Conservation (phyloP, 2,329 filamentous ascomycete genomes). For the Aspergillus proliferans region DNA sequence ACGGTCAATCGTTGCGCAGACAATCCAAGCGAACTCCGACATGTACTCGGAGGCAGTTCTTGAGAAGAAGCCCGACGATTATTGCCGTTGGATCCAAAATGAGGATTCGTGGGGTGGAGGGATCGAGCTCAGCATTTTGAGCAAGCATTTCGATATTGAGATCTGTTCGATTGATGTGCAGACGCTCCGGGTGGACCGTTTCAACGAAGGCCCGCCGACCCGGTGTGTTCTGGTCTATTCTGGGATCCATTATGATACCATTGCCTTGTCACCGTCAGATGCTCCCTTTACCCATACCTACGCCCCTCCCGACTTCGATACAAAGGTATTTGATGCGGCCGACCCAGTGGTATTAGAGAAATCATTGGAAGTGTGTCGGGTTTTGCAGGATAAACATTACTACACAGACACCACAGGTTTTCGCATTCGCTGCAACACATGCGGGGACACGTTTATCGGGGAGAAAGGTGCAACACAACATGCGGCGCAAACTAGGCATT, state of each 20-base stretch:
- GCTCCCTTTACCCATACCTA: slow-evolving; percentile 51
- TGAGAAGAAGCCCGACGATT: slow-evolving; percentile 64
- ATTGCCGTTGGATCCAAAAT: slow-evolving; percentile 74
- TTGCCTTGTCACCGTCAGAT: slow-evolving; percentile 65
- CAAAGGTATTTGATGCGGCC: slow-evolving; percentile 62
- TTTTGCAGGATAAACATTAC: slow-evolving; percentile 69
- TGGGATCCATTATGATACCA: slow-evolving; percentile 87
- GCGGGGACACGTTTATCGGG: slow-evolving; percentile 38
- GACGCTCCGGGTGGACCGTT: slow-evolving; percentile 61
- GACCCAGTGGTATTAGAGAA: slow-evolving; percentile 53
- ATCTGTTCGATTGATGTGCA: slow-evolving; percentile 79
- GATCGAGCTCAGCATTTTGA: slow-evolving; percentile 81
- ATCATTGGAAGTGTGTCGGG: slow-evolving; percentile 58
- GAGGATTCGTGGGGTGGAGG: slow-evolving; percentile 84
- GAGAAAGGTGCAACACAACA: slow-evolving; percentile 44
- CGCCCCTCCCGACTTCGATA: slow-evolving; percentile 67
- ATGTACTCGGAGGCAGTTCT: slow-evolving; percentile 72
- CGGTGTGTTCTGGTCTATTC: slow-evolving; percentile 82
- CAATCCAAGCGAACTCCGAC: slow-evolving; percentile 66
- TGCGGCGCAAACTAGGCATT: slow-evolving; percentile 42
- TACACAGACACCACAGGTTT: slow-evolving; percentile 84
- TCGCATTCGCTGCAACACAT: slow-evolving; percentile 66
- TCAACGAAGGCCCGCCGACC: slow-evolving; percentile 65
- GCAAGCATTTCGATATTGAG: slow-evolving; percentile 76
- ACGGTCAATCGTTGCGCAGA: slow-evolving; percentile 68